These are phyloP conservation scores for Quercus cerris DNA, from an alignment of 306 rosid species.

Conservation along the genomic window DNA sequence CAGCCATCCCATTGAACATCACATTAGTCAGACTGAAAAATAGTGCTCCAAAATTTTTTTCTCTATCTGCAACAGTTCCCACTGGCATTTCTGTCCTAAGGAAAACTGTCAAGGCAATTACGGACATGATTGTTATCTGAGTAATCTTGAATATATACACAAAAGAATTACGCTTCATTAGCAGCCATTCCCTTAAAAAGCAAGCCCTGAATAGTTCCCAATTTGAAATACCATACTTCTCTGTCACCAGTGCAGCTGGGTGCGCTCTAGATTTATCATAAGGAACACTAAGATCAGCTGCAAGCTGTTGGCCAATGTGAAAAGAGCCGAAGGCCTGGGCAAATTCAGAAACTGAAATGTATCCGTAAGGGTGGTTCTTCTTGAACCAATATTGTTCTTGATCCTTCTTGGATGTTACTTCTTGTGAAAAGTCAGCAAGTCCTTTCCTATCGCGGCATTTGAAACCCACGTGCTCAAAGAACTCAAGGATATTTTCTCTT, in stretches of 20 bases:
- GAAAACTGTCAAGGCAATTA: constrained; percentile 56
- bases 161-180: constrained; percentile 62
- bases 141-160: constrained; percentile 54
- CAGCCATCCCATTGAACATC: constrained; percentile 83
- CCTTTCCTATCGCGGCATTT: constrained; percentile 84
- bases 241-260: constrained; percentile 59
- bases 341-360: constrained; percentile 58
- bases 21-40: constrained; percentile 59
- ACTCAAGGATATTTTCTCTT: constrained; percentile 50
- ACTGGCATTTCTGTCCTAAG: constrained; percentile 60
- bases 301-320: constrained; percentile 49
- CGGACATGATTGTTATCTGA: constrained; percentile 57
- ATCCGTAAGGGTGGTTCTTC: constrained; percentile 49
- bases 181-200: constrained; percentile 69
- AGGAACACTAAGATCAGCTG: constrained; percentile 45
- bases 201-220: constrained; percentile 75
- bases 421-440: constrained; percentile 77
- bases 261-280: constrained; percentile 48
- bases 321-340: constrained; percentile 39
- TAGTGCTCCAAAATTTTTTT: constrained; percentile 63
- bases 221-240: constrained; percentile 64
- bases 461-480: constrained; percentile 56
- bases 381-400: constrained; percentile 79
- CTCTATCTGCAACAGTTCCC: constrained; percentile 45
- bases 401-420: constrained; percentile 79